phyloP scores from a whole-genome alignment of 352 stramenopile species.

The Globisporangium okanoganense region DNA sequence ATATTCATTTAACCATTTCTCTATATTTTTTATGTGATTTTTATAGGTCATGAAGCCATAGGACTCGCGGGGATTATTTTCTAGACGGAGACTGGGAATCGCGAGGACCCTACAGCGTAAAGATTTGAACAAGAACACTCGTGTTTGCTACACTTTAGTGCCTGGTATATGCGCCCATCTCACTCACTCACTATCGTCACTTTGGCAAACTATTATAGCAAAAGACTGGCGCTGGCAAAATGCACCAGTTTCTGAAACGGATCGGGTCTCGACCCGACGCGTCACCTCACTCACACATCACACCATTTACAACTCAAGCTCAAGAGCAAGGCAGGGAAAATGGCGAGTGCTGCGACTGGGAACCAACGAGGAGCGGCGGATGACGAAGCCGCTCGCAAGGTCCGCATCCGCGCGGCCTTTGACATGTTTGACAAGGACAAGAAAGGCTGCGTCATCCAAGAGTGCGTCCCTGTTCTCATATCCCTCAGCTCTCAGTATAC shows the following conservation, averaged over 20 bases:
- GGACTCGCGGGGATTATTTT: not conserved
- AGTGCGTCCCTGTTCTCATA: slow-evolving; percentile 35
- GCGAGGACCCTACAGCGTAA: not conserved
- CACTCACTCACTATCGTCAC: not conserved
- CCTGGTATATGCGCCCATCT: not conserved
- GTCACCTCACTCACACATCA: not conserved
- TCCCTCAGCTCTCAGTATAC: not conserved
- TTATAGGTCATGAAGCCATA: slow-evolving; percentile 4
- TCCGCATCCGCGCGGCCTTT: slow-evolving; percentile 80
- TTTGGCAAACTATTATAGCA: not conserved
- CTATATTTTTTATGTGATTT: not conserved
- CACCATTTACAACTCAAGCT: not conserved
- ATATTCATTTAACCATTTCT: not conserved
- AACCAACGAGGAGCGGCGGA: slow-evolving; percentile 35
- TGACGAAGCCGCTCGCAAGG: slow-evolving; percentile 40
- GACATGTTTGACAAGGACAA: slow-evolving; percentile 92
- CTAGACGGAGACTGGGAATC: not conserved
- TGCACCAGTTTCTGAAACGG: slow-evolving; percentile 1
- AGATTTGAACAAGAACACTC: not conserved
- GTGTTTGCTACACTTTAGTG: not conserved
- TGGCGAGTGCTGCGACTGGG: slow-evolving; percentile 2
- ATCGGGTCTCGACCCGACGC: not conserved
- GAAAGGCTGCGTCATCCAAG: slow-evolving; percentile 86
- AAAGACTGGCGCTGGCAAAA: not conserved
- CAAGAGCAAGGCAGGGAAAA: not conserved